Evolutionary conservation across 2,329 filamentous ascomycete genomes (phyloP).

Genomic region (Cercospora sesami): DNA sequence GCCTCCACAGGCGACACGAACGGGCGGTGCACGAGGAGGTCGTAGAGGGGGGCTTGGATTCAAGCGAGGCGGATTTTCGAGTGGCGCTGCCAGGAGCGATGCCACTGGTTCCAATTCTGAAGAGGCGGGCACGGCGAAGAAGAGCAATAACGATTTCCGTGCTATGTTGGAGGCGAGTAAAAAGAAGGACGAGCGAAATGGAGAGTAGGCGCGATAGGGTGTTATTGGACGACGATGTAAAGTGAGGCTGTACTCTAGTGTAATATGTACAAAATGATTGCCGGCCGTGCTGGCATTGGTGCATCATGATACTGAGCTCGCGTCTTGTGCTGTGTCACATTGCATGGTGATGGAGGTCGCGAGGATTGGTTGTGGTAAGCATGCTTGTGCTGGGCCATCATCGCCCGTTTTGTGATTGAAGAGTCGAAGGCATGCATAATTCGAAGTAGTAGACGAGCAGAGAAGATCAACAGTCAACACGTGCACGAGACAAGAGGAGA

Average conservation of each 20-base stretch:
- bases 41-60: constrained; percentile 52
- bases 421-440: neutral
- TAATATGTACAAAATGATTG: constrained; percentile 5
- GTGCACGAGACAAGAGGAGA: neutral
- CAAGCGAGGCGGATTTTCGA: constrained; percentile 44
- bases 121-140: constrained; percentile 40
- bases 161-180: constrained; percentile 52
- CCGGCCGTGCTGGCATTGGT: neutral
- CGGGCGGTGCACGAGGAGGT: constrained; percentile 48
- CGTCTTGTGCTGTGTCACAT: neutral
- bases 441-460: neutral
- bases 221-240: neutral
- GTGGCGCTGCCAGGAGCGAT: constrained; percentile 20
- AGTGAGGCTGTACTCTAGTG: constrained; percentile 3
- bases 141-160: constrained; percentile 61
- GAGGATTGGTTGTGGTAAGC: neutral
- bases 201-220: constrained; percentile 19
- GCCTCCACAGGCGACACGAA: constrained; percentile 43
- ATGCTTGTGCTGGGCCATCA: neutral
- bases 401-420: neutral
- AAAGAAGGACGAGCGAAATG: constrained; percentile 29
- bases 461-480: neutral
- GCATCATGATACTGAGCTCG: neutral
- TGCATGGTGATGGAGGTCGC: neutral
- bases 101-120: constrained; percentile 33